Percentiles rank a stretch among this genome's conserved stretches.
Conservation (phyloP, 208 protist genomes). For the Trypanosoma platydactyli region DNA sequence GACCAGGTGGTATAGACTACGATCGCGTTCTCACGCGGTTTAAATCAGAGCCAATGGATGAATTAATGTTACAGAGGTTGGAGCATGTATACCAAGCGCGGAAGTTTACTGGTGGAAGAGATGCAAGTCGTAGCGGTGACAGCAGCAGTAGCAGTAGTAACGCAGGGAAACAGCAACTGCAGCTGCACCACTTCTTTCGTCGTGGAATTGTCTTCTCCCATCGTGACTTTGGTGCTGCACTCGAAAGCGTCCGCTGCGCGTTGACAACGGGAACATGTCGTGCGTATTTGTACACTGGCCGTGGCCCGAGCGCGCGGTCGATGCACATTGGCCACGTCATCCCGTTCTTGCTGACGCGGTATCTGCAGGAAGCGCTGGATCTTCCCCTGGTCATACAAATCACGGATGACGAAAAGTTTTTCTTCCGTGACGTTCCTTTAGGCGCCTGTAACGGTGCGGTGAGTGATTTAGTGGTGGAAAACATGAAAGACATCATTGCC, state of each 20-base stretch:
- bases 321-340: conserved; percentile 99
- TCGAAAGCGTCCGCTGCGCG: conserved; percentile 85
- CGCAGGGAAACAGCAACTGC: background rate
- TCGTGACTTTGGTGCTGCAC: conserved; percentile 93
- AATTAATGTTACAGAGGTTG: conserved; percentile 34
- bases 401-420: conserved; percentile 99
- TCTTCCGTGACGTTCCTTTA: conserved; percentile 94
- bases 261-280: conserved; percentile 58
- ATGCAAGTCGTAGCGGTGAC: background rate
- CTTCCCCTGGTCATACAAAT: conserved; percentile 99
- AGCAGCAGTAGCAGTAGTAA: background rate
- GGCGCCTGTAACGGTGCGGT: conserved; percentile 71
- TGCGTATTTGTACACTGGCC: conserved; percentile 99
- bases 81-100: conserved; percentile 25
- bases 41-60: conserved; percentile 69
- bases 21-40: conserved; percentile 79
- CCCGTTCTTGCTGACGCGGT: conserved; percentile 98
- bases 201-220: conserved; percentile 98
- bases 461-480: conserved; percentile 86
- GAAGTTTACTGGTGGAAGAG: background rate
- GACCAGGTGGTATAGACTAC: conserved; percentile 79
- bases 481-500: conserved; percentile 99
- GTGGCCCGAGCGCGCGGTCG: conserved; percentile 95
- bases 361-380: conserved; percentile 98
- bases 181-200: conserved; percentile 91